Percentiles rank a stretch among this genome's conserved stretches.
phyloP scores from a whole-genome alignment of 75 land plant species.

The Pinus albicaulis region DNA sequence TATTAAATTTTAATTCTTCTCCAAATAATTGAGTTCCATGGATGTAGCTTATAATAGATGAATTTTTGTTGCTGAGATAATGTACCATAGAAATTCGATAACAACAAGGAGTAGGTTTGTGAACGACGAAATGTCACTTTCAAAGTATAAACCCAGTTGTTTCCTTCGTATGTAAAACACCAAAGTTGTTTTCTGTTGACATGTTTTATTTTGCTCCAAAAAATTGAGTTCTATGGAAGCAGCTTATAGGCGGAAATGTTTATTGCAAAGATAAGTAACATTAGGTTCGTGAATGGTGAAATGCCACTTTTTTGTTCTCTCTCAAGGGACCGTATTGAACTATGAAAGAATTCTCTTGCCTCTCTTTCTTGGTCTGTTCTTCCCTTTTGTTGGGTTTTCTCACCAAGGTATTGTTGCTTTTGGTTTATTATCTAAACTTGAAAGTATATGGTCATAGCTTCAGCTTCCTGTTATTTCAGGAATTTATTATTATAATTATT shows the following conservation, averaged over 20 bases:
- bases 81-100: too few species aligned
- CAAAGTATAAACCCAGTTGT: neutral
- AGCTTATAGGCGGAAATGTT: neutral
- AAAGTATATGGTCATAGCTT: neutral
- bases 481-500: neutral
- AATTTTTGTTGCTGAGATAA: too few species aligned
- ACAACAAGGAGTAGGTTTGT: too few species aligned
- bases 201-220: neutral
- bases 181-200: too few species aligned
- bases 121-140: too few species aligned
- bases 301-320: neutral
- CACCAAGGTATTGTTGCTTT: neutral
- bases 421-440: neutral
- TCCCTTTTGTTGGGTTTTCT: neutral
- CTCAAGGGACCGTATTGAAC: neutral
- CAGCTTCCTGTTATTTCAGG: neutral
- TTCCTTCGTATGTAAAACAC: neutral
- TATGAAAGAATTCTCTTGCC: neutral
- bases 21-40: too few species aligned
- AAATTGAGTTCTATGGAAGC: neutral
- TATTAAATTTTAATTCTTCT: too few species aligned
- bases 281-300: neutral
- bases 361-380: neutral
- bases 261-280: neutral
- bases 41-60: too few species aligned